Evolutionary conservation across 2,329 filamentous ascomycete species (phyloP).

Genomic region (Teratosphaeria destructans): DNA sequence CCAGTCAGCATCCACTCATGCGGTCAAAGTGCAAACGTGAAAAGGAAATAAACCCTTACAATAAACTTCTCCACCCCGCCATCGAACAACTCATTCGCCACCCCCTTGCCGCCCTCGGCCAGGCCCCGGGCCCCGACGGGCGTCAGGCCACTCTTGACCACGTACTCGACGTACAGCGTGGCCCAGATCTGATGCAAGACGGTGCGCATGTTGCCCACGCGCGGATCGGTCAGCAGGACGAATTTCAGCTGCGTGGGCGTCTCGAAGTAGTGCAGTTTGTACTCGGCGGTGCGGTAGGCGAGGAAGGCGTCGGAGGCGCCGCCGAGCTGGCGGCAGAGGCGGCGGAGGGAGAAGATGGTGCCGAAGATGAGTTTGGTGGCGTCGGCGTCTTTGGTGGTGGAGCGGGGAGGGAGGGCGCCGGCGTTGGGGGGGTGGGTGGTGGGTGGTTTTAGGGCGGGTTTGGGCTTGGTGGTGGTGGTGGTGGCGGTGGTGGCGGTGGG

Average conservation of each 20-base stretch:
- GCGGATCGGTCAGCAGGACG: conserved; percentile 89
- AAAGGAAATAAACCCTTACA: conserved; percentile 26
- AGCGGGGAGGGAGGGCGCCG: background rate
- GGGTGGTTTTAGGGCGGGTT: conserved; percentile 27
- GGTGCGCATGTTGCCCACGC: conserved; percentile 79
- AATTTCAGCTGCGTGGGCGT: conserved; percentile 83
- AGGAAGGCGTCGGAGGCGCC: conserved; percentile 89
- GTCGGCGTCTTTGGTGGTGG: conserved; percentile 42
- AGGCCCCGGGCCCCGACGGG: conserved; percentile 52
- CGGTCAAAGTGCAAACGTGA: background rate
- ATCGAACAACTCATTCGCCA: conserved; percentile 57
- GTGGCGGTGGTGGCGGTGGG: conserved; percentile 34
- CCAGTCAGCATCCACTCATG: no score
- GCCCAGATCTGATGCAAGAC: conserved; percentile 98
- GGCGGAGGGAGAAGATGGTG: conserved; percentile 88
- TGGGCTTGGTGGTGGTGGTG: conserved; percentile 39
- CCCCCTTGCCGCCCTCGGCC: conserved; percentile 28
- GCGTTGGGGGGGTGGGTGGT: conserved; percentile 16
- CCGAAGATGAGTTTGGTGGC: conserved; percentile 97
- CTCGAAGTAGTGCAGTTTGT: conserved; percentile 99
- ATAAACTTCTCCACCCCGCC: conserved; percentile 66
- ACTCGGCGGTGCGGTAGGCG: conserved; percentile 83
- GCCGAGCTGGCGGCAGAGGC: conserved; percentile 92
- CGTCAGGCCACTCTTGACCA: conserved; percentile 55
- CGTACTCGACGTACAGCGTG: conserved; percentile 93